Evolutionary conservation across 371 early-diverging fungal species (phyloP), one percentile per base, ranked within the genome.

Genomic region (Zychaea mexicana): DNA sequence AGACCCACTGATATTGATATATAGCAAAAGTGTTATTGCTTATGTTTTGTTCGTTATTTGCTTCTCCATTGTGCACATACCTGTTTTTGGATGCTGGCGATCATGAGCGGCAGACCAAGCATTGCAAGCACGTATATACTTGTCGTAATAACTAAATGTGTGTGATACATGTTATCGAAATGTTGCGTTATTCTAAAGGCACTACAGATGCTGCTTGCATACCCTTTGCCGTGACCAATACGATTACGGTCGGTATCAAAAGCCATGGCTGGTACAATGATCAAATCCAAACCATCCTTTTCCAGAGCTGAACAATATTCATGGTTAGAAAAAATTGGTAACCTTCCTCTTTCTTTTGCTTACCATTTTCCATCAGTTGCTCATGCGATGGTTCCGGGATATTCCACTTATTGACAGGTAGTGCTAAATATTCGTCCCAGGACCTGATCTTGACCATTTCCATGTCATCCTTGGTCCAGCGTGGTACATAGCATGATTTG

Each of bases 221-320:
- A 88, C 85, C 91, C 91, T 79, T 87, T 87, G 12, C 91, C 89
- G 63, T 91, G 91, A 5, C 90, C 91, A 47, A 91, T 78, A 28
- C 90, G 72, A 67, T 86, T 85, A 54, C 82, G 77, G 27, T 74
- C 65, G n/a, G 58, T 59, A 66, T 90, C 91, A 76, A 91, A 91
- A 7, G 85, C 89, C 12, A 91, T 68, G 22, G 86, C 84, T 78
- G 90, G 90, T 60, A 90, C 84, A 49, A 91, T 71, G 45, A 90
- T 85, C 57, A 91, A 67, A 63, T 91, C 90, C 26, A 87, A 66
- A 3, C 85, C 85, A 27, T 70, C 77, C 7, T 68, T 73, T 6
- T 86, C 84, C 39, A 86, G 59, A 21, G 82, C 88, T 86, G 62
- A 22, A 49, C 1, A 24, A 4, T 12, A 24, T 17, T 7, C 4